Base-by-base conservation (phyloP, 1,284 basidiomycete genomes). In the Anthracocystis panici-leucophaei region DNA sequence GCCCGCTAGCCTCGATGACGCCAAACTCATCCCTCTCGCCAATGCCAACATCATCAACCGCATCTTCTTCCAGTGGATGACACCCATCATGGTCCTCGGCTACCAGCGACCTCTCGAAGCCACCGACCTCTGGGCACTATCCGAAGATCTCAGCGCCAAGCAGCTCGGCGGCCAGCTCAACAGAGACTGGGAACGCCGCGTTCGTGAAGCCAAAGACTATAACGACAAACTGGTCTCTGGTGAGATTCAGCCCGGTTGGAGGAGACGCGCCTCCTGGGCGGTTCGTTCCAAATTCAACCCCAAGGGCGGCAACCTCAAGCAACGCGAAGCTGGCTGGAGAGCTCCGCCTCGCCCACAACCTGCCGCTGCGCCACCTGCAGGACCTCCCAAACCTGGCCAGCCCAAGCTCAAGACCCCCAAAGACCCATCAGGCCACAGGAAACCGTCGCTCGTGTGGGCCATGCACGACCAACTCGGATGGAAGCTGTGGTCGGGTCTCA, bases 101-200 rank as follows among this genome's bases (percentile, higher is more conserved):
- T 93, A 92, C 83, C 89, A 90, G 16, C 89, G 94, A 6, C 91
- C 94, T 1, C 88, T 96, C 5, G 91, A 94, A 83, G 90, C 91
- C 0, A 87, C 91, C 0, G 94, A 97, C 85, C 87, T 96, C n/a
- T 95, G 92, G 88, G 91, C 90, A 83, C 89, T 95, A 48, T 90
- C 91, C 68, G 81, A 84, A 2, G 79, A 78, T 6, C 82, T 87
- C 51, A 88, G 90, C 51, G 87, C 90, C 16, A 89, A 79, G 48
- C 54, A 63, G 16, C 89, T 94, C 50, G 91, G 92, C 1, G 87
- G 89, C 7, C 87, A 87, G 42, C 91, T 97, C 33, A 25, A 79
- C 14, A 85, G 85, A 1, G 91, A 91, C 1, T 95, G 92, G 84
- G 89, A 91, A 42, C 85, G 87, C 16, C 89, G 92, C 6, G 86